Conservation (phyloP, 306 rosid genomes). For the Cucumis melo region DNA sequence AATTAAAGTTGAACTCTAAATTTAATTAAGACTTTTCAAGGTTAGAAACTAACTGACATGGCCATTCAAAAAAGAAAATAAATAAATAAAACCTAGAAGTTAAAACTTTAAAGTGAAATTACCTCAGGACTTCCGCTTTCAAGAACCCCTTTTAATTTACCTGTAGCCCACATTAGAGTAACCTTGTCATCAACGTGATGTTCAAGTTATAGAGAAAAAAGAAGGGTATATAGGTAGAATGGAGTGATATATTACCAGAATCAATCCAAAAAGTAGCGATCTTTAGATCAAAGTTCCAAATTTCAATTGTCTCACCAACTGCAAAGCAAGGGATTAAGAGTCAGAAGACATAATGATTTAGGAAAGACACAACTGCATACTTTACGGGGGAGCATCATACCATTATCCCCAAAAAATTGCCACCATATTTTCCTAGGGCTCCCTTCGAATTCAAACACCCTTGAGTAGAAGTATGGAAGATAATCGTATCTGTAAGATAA, state of each 20-base stretch:
- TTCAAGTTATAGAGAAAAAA: background rate
- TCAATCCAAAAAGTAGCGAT: conserved; percentile 91
- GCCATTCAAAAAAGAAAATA: background rate
- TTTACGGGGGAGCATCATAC: conserved; percentile 20
- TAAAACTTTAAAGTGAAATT: background rate
- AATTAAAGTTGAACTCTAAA: background rate
- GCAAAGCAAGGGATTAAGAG: conserved; percentile 15
- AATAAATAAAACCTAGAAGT: background rate
- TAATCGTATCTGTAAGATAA: conserved; percentile 60
- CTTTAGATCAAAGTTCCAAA: conserved; percentile 89
- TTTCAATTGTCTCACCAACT: conserved; percentile 89
- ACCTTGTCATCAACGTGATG: conserved; percentile 13
- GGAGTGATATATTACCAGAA: conserved; percentile 35
- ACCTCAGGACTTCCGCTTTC: conserved; percentile 95
- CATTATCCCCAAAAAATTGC: conserved; percentile 91
- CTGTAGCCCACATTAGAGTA: conserved; percentile 23
- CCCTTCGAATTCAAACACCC: conserved; percentile 92
- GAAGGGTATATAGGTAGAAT: conserved; percentile 2
- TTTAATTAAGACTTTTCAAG: background rate
- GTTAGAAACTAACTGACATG: background rate
- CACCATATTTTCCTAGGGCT: conserved; percentile 85
- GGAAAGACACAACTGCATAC: background rate
- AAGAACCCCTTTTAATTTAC: conserved; percentile 80
- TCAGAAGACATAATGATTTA: background rate
- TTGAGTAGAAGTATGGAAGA: conserved; percentile 86